Conservation (phyloP, 352 stramenopile species). For the Blastocystis sp. region DNA sequence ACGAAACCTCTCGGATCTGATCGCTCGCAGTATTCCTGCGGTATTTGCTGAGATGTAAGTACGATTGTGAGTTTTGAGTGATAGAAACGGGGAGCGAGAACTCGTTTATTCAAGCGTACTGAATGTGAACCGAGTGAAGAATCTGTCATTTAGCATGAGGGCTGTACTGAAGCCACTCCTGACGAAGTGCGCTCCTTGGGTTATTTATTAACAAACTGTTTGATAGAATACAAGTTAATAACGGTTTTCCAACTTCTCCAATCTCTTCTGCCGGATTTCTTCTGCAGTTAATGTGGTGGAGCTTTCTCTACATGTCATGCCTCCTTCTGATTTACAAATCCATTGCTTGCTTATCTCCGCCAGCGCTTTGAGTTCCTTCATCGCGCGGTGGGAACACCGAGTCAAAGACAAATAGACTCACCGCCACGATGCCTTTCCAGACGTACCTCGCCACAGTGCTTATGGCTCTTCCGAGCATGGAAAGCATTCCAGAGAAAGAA, state of each 20-base stretch:
- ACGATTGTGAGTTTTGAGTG: neutral
- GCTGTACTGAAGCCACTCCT: neutral
- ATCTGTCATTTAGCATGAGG: neutral
- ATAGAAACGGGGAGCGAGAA: slow-evolving; percentile 52
- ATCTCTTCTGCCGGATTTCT: slow-evolving; percentile 9
- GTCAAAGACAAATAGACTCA: slow-evolving; percentile 26
- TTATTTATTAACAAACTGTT: slow-evolving; percentile 36
- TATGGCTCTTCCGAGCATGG: neutral
- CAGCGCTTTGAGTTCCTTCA: neutral
- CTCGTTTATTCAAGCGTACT: slow-evolving; percentile 36
- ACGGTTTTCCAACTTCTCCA: neutral
- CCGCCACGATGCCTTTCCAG: neutral
- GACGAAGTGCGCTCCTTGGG: neutral
- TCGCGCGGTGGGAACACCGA: slow-evolving; percentile 9
- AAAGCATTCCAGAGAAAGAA: neutral
- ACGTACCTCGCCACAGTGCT: neutral
- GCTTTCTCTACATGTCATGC: neutral
- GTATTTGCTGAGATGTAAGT: slow-evolving; percentile 11
- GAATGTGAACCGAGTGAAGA: slow-evolving; percentile 27
- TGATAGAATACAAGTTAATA: neutral
- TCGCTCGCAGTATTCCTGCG: slow-evolving; percentile 17
- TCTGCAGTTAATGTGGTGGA: neutral
- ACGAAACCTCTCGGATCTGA: neutral
- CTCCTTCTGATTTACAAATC: neutral
- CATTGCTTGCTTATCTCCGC: neutral